Evolutionary conservation across 2,329 filamentous ascomycete species (phyloP), one percentile per base, ranked within the genome.

Genomic region (Plenodomus lindquistii): DNA sequence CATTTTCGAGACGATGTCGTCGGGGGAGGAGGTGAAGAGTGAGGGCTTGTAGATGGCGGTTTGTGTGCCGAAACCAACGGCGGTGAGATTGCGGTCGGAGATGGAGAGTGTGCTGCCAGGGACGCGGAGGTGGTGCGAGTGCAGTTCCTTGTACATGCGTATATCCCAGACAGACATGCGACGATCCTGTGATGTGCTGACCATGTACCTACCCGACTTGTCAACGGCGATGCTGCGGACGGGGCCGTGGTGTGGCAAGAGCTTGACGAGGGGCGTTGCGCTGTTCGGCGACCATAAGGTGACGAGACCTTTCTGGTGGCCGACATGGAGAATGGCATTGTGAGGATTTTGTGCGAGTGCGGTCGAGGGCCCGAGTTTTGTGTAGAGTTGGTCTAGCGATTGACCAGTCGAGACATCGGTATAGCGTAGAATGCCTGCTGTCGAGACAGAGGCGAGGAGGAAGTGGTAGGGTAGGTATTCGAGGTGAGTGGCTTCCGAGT

Each of bases 391-490:
- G 6, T 86, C 84, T 15, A 97, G 87, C 54, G 95, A 81, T 66
- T 96, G 86, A 35, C 94, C 94, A 5, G 92, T 99, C 4, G 91
- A 96, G 18, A 91, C 91, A 71, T 99, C 94, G 69, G 94, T 94
- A 70, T 97, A 99, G 92, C 69, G 63, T 46, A 99, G 78, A 62
- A 88, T 89, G 34, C 93, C 93, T 38, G 86, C 85, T 60, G 89
- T 86, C 52, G 90, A 90, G 83, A 93, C 82, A 16, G 91, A 96
- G 16, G 89, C 89, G 40, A 99, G 81, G 36, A 99, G 84, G 71
- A 96, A 99, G 71, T 99, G 94, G 69, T 97, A 97, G 0, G 93
- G 93, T 13, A 97, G 78, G 69, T 97, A 99, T 73, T 97, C 91
- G 81, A 99, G 91, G 72, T 95, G 87, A 11, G 89, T 88, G 13